Evolutionary conservation across 805 yeast genomes (phyloP), one percentile per base, ranked within the genome.

Genomic region (Ogataea minuta): DNA sequence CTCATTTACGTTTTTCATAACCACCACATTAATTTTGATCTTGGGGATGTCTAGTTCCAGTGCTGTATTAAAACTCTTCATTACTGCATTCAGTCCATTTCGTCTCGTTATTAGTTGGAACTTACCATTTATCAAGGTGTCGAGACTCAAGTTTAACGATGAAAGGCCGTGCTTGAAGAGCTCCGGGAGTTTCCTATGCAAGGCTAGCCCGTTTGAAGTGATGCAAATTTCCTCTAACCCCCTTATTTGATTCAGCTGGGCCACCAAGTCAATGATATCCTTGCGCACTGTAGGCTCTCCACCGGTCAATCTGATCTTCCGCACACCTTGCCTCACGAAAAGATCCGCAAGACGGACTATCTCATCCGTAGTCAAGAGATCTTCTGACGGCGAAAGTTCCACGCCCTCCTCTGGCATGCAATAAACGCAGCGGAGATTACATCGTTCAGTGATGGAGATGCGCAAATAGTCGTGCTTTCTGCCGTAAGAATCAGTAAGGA

Each of bases 331-430:
- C 2, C 48, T 31, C 4, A 70, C 77, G 56, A 75, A 75, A 3
- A 72, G 46, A 26, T 48, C 27, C 1, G 78, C 74, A 4, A 75
- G 45, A 23, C 59, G 45, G 8, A 70, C 48, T 29, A 75, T 73
- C 48, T 75, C 79, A 24, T 62, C 64, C 0, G 70, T 63, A 6
- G 71, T 59, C 29, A 75, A 49, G 12, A 73, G 54, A 9, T 67
- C 48, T 3, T 62, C 64, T 3, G 58, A 50, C 6, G 76, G 75
- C 15, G 73, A 66, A 17, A 75, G 50, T n/a, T 66, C 70, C 2
- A 75, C 66, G 4, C 80, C 80, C 36, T 74, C 76, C 39, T 72
- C 77, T 0, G 80, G 80, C 80, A 75, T 75, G 46, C 79, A 75
- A 48, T 75, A 75, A 12, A 65, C 56, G 41, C 75, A 70, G 17